These are phyloP conservation scores for Hondaea fermentalgiana DNA, from an alignment of 108 stramenopile species.

Conservation along the genomic window DNA sequence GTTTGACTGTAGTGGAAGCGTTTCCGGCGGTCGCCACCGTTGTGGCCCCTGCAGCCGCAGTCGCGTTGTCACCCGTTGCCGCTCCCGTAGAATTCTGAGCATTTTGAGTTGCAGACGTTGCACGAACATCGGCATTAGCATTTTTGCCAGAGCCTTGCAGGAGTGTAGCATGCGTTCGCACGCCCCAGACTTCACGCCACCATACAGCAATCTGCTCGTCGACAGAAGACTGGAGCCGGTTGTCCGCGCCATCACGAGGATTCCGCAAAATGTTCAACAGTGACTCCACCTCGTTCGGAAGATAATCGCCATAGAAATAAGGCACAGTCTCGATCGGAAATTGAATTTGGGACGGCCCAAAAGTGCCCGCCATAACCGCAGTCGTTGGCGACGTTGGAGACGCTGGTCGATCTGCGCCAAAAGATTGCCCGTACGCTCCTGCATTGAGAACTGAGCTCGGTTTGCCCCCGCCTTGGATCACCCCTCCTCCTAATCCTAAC, in stretches of 20 bases:
- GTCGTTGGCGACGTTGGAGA: neutral
- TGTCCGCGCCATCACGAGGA: neutral
- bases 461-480: too few species aligned
- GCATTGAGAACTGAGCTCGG: too few species aligned
- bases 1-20: neutral
- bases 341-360: neutral
- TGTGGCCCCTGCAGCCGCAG: neutral
- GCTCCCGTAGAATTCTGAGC: neutral
- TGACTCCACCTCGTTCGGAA: slow-evolving; percentile 83
- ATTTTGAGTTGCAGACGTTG: neutral
- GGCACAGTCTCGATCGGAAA: slow-evolving; percentile 45
- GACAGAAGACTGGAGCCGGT: neutral
- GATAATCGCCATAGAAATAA: slow-evolving; percentile 91
- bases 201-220: neutral
- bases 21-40: neutral
- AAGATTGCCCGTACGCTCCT: too few species aligned
- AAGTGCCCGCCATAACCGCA: neutral
- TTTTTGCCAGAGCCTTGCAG: neutral
- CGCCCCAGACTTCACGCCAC: neutral
- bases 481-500: too few species aligned
- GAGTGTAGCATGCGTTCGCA: neutral
- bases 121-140: neutral
- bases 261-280: slow-evolving; percentile 54
- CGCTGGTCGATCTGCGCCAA: neutral
- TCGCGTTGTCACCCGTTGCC: neutral